phyloP scores from a whole-genome alignment of 768 basidiomycete genomes.

The Collybiopsis luxurians region DNA sequence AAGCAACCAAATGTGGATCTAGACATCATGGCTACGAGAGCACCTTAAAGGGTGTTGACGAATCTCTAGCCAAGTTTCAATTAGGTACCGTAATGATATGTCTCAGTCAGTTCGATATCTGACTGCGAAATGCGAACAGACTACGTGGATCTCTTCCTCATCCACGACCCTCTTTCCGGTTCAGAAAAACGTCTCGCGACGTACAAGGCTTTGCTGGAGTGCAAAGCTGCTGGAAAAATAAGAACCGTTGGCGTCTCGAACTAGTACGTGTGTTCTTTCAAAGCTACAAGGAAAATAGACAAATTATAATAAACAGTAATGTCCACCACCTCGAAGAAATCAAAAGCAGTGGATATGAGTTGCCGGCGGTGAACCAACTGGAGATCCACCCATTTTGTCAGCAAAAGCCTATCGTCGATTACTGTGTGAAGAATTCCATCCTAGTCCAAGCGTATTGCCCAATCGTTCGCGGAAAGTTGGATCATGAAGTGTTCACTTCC shows the following conservation, averaged over 20 bases:
- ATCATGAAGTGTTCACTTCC: slow-evolving; percentile 49
- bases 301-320: slow-evolving; percentile 35
- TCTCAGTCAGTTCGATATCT: neutral
- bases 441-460: slow-evolving; percentile 77
- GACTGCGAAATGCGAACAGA: slow-evolving; percentile 28
- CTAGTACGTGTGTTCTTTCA: slow-evolving; percentile 48
- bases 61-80: slow-evolving; percentile 55
- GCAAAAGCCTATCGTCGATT: slow-evolving; percentile 74
- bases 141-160: slow-evolving; percentile 74
- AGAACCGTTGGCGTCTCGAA: slow-evolving; percentile 81
- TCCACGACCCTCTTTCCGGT: slow-evolving; percentile 71
- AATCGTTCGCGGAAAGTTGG: slow-evolving; percentile 59
- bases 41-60: slow-evolving; percentile 55
- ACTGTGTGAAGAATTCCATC: slow-evolving; percentile 60
- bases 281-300: neutral
- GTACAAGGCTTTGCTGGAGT: slow-evolving; percentile 66
- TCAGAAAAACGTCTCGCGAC: slow-evolving; percentile 63
- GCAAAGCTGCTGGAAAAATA: slow-evolving; percentile 63
- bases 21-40: slow-evolving; percentile 61
- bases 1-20: slow-evolving; percentile 66
- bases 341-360: slow-evolving; percentile 52
- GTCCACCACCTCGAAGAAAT: slow-evolving; percentile 78
- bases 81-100: slow-evolving; percentile 43
- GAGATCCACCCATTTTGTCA: slow-evolving; percentile 88
- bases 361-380: slow-evolving; percentile 79